These are phyloP conservation scores for Saccharata proteae DNA, from an alignment of 2,329 filamentous ascomycete genomes.

Conservation along the genomic window DNA sequence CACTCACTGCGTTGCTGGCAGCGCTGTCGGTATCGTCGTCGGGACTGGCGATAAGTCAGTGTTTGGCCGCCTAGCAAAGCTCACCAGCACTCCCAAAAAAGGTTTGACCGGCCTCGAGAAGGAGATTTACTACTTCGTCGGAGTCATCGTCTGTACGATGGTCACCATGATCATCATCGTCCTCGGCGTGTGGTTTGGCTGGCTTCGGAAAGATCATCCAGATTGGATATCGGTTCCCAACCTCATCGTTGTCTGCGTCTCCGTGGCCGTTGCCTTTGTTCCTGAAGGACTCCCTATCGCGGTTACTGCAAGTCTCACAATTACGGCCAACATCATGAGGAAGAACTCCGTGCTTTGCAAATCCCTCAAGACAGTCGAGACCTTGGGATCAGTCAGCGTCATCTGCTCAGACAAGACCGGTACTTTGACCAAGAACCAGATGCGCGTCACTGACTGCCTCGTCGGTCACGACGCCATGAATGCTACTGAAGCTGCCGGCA, in stretches of 20 bases:
- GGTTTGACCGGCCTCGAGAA: constrained; percentile 58
- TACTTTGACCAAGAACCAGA: constrained; percentile 57
- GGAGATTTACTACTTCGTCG: constrained; percentile 62
- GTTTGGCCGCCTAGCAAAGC: constrained; percentile 59
- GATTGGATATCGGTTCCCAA: constrained; percentile 60
- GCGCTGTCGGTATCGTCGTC: constrained; percentile 54
- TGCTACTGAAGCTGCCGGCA: constrained; percentile 9
- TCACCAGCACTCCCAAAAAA: constrained; percentile 57
- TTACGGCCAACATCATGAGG: constrained; percentile 64
- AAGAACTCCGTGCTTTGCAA: constrained; percentile 71
- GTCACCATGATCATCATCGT: constrained; percentile 52
- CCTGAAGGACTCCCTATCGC: constrained; percentile 42
- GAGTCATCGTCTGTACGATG: constrained; percentile 58
- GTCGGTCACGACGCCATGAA: constrained; percentile 35
- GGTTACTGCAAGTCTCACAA: constrained; percentile 51
- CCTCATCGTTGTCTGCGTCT: constrained; percentile 60
- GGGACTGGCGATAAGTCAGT: constrained; percentile 62
- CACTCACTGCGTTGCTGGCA: constrained; percentile 65
- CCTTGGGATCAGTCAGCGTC: constrained; percentile 58
- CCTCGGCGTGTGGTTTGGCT: constrained; percentile 56
- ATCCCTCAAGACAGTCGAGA: constrained; percentile 67
- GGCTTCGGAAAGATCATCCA: constrained; percentile 54
- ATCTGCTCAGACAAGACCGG: constrained; percentile 72
- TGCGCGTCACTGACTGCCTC: constrained; percentile 59
- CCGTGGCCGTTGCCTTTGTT: constrained; percentile 61